These are phyloP conservation scores for Chytriomyces confervae DNA, from an alignment of 192 early-diverging fungal genomes.

Conservation along the genomic window DNA sequence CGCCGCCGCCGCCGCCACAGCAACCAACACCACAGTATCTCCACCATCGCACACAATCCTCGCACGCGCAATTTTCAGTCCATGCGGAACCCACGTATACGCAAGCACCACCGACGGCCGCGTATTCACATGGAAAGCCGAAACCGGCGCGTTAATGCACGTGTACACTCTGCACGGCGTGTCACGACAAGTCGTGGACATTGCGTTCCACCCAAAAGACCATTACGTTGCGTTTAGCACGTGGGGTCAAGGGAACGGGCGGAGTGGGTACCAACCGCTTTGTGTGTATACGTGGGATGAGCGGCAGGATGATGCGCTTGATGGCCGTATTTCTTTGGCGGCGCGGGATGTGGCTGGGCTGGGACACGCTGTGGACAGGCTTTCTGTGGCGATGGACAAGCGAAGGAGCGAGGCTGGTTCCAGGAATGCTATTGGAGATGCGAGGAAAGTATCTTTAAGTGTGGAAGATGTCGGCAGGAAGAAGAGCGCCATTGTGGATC, in stretches of 20 bases:
- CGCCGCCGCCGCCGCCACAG: not conserved
- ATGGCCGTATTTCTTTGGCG: conserved; percentile 20
- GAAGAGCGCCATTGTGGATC: conserved; percentile 5
- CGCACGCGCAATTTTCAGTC: conserved; percentile 41
- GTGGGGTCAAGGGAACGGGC: conserved; percentile 15
- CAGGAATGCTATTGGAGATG: not conserved
- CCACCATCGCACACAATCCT: not conserved
- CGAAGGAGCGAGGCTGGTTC: not conserved
- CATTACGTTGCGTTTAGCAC: conserved; percentile 41
- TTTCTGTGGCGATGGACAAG: conserved; percentile 1
- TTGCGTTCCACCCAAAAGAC: conserved; percentile 52
- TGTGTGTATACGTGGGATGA: conserved; percentile 43
- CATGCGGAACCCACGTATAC: conserved; percentile 51
- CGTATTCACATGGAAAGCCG: conserved; percentile 48
- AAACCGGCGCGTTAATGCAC: conserved; percentile 36
- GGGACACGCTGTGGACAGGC: not conserved
- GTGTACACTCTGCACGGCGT: not conserved
- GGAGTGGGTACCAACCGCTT: conserved; percentile 18
- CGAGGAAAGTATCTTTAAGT: not conserved
- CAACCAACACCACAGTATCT: too few species aligned
- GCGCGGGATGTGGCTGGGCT: not conserved
- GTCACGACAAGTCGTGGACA: conserved; percentile 18
- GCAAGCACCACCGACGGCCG: conserved; percentile 35
- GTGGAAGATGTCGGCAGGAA: not conserved
- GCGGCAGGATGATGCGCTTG: conserved; percentile 21